Evolutionary conservation across 2,329 filamentous ascomycete species (phyloP), one percentile per base, ranked within the genome.

Genomic region (Ceratocystiopsis minuta): DNA sequence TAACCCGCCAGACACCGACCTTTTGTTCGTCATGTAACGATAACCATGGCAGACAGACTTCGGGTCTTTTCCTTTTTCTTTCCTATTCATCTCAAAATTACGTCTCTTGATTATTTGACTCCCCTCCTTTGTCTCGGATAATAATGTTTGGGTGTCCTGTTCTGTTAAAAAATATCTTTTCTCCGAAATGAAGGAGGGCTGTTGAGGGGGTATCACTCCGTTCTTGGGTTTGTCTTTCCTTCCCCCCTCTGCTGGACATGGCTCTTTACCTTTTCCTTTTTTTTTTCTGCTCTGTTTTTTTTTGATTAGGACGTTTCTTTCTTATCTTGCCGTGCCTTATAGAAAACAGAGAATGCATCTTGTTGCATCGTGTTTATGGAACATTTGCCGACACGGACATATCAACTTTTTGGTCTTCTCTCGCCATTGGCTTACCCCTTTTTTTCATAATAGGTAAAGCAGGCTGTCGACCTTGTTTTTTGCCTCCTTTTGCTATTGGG

Each of bases 1-100:
- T 53, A 49, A 50, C 45, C 24, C 6, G 40, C 20, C 12, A 80
- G 75, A 80, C 56, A 76, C 72, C 46, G 68, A 79, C 53, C 57
- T 80, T 41, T 61, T 77, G 42, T 80, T 79, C 55, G 72, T 80
- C 46, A 80, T 80, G 75, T 79, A 42, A 45, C 36, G 35, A 37
- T 16, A 9, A n/a, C 4, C 15, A 14, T 16, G n/a, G 12, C 9
- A 14, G 17, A 14, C 16, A n/a, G n/a, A n/a, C n/a, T n/a, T 4
- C n/a, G 4, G 24, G 28, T 12, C 36, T 15, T 16, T 20, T 37
- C 12, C 17, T 20, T 24, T 20, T 17, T 37, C 20, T 18, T 15
- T n/a, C 20, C 20, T 7, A 2, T 28, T 28, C 24, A 10, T 28
- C 9, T 15, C 13, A 16, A 16, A 15, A n/a, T 15, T 13, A 34